Evolutionary conservation across 2,329 filamentous ascomycete genomes (phyloP), one percentile per base, ranked within the genome.

Genomic region (Berkeleyomyces rouxiae): DNA sequence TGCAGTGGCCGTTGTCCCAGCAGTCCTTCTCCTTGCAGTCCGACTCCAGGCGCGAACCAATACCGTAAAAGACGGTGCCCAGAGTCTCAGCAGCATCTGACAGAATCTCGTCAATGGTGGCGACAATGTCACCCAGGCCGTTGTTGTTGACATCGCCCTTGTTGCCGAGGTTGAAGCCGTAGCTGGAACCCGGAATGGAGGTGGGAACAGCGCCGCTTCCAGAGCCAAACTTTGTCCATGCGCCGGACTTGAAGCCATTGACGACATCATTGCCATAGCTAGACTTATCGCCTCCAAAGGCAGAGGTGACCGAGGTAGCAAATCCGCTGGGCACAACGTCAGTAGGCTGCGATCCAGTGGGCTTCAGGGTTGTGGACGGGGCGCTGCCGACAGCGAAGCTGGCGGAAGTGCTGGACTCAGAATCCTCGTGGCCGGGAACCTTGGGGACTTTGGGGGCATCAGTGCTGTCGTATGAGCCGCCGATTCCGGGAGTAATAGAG

Each of bases 11-110:
- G 23, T 47, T 37, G 6, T 58, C 40, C 44, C 44, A 31, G 57
- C 62, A 64, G 3, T 57, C 59, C 47, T 64, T 36, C 49, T 60
- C 62, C 16, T 49, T 55, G 44, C 63, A 61, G 40, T 31, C 9
- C 7, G 53, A 33, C 6, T 66, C 58, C 36, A 43, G 42, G 49
- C 66, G 64, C 4, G 46, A 40, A 23, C 55, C 63, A n/a, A 57
- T 23, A 23, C 63, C 63, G 39, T 49, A 47, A 33, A 60, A 61
- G 23, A 64, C 57, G 11, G 65, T 66, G 2, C 62, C 62, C 7
- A 59, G 16, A 2, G 59, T 44, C 36, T 51, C 4, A 9, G 44
- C 33, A 40, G 59, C 39, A 33, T 44, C 47, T 1, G 53, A 44
- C 31, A 61, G 55, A 36, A 61, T 62, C 11, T 61, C 58, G 0